Conservation (phyloP, 1,139 yeast genomes). For the Kodamaea derodonti region DNA sequence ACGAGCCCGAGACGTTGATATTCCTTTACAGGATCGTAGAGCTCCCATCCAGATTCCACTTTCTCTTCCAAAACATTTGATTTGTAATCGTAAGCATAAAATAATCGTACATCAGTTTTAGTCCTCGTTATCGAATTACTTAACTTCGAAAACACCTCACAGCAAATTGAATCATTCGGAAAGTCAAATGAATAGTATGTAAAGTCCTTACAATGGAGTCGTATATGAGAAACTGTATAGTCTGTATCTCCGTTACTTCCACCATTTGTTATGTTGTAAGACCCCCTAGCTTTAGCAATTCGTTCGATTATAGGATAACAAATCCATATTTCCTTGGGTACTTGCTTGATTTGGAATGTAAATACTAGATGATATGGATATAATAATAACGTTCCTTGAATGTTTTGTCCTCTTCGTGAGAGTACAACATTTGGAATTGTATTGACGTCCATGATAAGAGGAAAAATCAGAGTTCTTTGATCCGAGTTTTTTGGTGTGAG, state of each 20-base stretch:
- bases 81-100: constrained; percentile 47
- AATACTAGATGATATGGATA: constrained; percentile 88
- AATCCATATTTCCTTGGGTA: constrained; percentile 76
- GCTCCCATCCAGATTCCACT: constrained; percentile 62
- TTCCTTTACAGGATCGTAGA: constrained; percentile 63
- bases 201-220: constrained; percentile 82
- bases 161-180: constrained; percentile 52
- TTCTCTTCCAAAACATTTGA: constrained; percentile 63
- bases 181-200: constrained; percentile 82
- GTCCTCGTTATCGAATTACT: constrained; percentile 53
- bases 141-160: constrained; percentile 70
- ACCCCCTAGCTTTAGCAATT: constrained; percentile 57
- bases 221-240: constrained; percentile 52
- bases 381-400: constrained; percentile 68
- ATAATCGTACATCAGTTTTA: constrained; percentile 39
- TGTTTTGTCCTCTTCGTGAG: constrained; percentile 63
- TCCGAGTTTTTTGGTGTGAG: too few species aligned
- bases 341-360: constrained; percentile 21
- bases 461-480: too few species aligned
- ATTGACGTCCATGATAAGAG: constrained; percentile 7
- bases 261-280: constrained; percentile 29
- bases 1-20: constrained; percentile 61
- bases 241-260: constrained; percentile 17
- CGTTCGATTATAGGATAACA: constrained; percentile 83
- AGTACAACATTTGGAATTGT: constrained; percentile 66